phyloP scores from a whole-genome alignment of 768 basidiomycete genomes.

The Phallus indusiatus region DNA sequence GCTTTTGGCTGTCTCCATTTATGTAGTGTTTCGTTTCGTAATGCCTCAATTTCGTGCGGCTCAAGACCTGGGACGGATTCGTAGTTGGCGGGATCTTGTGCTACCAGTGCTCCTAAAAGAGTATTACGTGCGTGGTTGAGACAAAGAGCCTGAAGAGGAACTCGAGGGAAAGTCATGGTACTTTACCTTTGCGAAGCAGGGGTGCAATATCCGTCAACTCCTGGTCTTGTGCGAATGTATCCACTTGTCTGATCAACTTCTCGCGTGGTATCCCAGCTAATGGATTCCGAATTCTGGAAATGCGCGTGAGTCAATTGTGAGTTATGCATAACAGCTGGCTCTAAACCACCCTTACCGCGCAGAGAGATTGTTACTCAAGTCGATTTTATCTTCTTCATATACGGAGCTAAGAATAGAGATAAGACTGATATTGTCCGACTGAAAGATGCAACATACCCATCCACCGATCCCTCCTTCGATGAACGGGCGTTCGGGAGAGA shows the following conservation, averaged over 20 bases:
- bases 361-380: background rate
- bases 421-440: background rate
- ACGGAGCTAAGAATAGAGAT: background rate
- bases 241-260: constrained; percentile 12
- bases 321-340: background rate
- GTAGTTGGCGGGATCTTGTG: constrained; percentile 22
- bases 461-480: background rate
- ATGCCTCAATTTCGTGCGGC: constrained; percentile 17
- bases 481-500: background rate
- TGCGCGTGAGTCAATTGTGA: background rate
- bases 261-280: constrained; percentile 17
- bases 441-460: background rate
- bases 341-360: background rate
- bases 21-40: constrained; percentile 17
- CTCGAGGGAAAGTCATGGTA: background rate
- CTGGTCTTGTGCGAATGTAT: constrained; percentile 15
- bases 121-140: background rate
- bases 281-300: constrained; percentile 17
- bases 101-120: constrained; percentile 14
- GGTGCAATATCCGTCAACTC: constrained; percentile 13
- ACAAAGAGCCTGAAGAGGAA: no score
- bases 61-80: constrained; percentile 22
- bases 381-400: background rate
- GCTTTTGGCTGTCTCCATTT: constrained; percentile 19
- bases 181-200: constrained; percentile 16